Evolutionary conservation across 2,329 filamentous ascomycete species (phyloP).

Genomic region (Aspergillus candidus): DNA sequence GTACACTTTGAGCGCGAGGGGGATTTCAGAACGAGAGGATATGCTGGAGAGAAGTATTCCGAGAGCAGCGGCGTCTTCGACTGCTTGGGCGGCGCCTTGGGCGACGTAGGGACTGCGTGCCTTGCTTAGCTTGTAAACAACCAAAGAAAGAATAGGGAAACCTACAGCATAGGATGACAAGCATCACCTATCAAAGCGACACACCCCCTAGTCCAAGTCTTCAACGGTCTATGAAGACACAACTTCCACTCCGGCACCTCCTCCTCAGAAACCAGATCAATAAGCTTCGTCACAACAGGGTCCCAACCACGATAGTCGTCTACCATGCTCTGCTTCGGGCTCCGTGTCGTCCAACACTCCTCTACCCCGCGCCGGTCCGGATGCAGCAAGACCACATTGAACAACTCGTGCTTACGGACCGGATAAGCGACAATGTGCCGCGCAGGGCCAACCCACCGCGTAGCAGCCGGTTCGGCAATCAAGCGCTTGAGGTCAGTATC

Average conservation of each 20-base stretch:
- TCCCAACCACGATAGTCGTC: slow-evolving; percentile 58
- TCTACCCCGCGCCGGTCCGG: slow-evolving; percentile 56
- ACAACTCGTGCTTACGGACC: slow-evolving; percentile 59
- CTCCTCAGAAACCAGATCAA: slow-evolving; percentile 55
- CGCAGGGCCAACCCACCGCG: slow-evolving; percentile 69
- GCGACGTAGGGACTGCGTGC: slow-evolving; percentile 27
- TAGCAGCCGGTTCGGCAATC: slow-evolving; percentile 58
- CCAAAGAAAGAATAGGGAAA: no score
- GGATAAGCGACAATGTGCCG: slow-evolving; percentile 75
- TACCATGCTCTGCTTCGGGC: slow-evolving; percentile 56
- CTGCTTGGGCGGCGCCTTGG: slow-evolving; percentile 44
- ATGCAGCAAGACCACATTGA: slow-evolving; percentile 59
- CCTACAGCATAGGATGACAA: slow-evolving; percentile 40
- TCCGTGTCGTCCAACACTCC: slow-evolving; percentile 59
- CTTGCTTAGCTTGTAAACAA: no score
- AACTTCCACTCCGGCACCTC: slow-evolving; percentile 36
- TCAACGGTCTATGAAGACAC: slow-evolving; percentile 28
- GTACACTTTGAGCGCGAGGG: slow-evolving; percentile 31
- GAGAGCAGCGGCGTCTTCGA: slow-evolving; percentile 38
- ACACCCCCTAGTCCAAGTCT: slow-evolving; percentile 29
- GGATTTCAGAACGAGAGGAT: slow-evolving; percentile 20
- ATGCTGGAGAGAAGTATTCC: slow-evolving; percentile 30
- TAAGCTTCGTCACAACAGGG: slow-evolving; percentile 52
- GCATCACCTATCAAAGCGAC: slow-evolving; percentile 39
- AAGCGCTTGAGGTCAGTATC: slow-evolving; percentile 64